Base-by-base conservation (phyloP, 192 early-diverging fungal species). In the Irineochytrium annulatum region DNA sequence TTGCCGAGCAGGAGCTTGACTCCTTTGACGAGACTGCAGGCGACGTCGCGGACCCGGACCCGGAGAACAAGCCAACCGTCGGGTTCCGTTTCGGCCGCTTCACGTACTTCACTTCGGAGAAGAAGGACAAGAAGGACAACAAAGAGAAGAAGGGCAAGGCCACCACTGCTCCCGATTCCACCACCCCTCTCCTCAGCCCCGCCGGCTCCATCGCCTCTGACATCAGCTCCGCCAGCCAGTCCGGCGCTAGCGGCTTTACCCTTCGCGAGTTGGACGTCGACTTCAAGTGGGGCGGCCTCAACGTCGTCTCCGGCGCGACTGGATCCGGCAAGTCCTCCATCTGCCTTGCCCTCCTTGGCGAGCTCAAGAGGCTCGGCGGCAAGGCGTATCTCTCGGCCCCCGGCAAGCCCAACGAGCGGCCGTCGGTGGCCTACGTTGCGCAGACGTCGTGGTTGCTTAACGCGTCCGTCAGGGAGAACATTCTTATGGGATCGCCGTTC, bases 261-360 rank as follows among this genome's bases (percentile, higher is more conserved):
- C 49, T 75, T 31, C 17, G 34, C 16, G 52, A 68, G 43, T 3
- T 75, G 3, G 34, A 57, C 3, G 24, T 71, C 19, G 35, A 51
- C 11, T 71, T 75, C 52, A 57, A 60, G 34, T 27, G 35, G 3
- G 73, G 69, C 24, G 62, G 62, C n/a, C 41, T 63, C 8, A 88
- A 89, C 34, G 76, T 95, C 28, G 66, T 93, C 26, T 79, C 79
- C 22, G 92, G 92, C 2, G 82, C 92, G 5, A 93, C 91, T 8
- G 93, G 91, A 0, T 73, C 81, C 17, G 93, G 93, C 46, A 95
- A 95, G 67, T 24, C 62, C 14, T 87, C 87, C 4, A 56, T 95
- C 48, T 66, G 91, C 13, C 53, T 84, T 20, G 85, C 89, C 48
- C 75, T 95, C 22, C 73, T 95, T 2, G 91, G 92, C 33, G 52